phyloP scores from a whole-genome alignment of 2,329 filamentous ascomycete genomes.

The Ophiostoma montium region DNA sequence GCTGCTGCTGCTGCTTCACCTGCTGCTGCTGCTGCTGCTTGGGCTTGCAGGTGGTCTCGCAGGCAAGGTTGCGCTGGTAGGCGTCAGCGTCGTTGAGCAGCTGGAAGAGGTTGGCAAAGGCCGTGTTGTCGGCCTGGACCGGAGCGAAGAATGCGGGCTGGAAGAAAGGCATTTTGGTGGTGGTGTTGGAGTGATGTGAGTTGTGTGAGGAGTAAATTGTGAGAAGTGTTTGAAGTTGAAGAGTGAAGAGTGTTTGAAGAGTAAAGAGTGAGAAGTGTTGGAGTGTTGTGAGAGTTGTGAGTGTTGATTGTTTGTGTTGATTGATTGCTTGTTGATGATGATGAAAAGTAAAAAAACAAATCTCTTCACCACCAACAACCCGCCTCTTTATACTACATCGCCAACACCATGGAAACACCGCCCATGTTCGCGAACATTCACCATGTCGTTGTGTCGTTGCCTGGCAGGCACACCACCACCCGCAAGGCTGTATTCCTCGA shows the following conservation, averaged over 20 bases:
- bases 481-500: not conserved
- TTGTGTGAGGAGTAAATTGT: slow-evolving; percentile 12
- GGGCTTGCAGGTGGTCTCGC: slow-evolving; percentile 2
- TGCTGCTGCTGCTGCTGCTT: slow-evolving; percentile 5
- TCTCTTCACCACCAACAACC: not conserved
- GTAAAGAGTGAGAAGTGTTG: not conserved
- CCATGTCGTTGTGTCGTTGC: too few relatives aligned
- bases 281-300: not conserved
- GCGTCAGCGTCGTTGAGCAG: slow-evolving; percentile 47
- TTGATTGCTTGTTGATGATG: not conserved
- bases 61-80: slow-evolving; percentile 29
- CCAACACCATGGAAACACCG: slow-evolving; percentile 7
- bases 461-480: too few relatives aligned
- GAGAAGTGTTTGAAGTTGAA: slow-evolving; percentile 3
- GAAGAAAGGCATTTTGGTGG: slow-evolving; percentile 47
- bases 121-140: slow-evolving; percentile 12
- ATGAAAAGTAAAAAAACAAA: not conserved
- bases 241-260: slow-evolving; percentile 2
- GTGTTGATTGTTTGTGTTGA: not conserved
- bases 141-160: slow-evolving; percentile 28
- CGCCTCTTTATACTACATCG: slow-evolving; percentile 6
- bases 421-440: too few relatives aligned
- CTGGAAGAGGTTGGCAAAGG: slow-evolving; percentile 36
- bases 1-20: not conserved
- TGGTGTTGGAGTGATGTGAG: slow-evolving; percentile 5